These are phyloP conservation scores for Paecilomyces sp. DNA, from an alignment of 2,329 filamentous ascomycete species.

Conservation along the genomic window DNA sequence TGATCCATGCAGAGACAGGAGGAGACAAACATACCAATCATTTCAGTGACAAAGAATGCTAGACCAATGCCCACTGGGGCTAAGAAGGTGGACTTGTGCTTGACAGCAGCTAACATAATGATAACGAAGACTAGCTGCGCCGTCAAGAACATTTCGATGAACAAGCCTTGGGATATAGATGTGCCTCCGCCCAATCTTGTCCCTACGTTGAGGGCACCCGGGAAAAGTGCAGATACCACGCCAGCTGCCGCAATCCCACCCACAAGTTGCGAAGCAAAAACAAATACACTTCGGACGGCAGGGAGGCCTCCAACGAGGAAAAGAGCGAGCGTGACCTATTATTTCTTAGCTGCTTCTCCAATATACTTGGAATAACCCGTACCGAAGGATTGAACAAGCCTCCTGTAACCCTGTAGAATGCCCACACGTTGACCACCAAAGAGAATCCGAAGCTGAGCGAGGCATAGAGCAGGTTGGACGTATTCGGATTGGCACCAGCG, in stretches of 20 bases:
- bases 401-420: conserved; percentile 47
- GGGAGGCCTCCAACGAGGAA: conserved; percentile 52
- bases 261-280: conserved; percentile 52
- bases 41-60: conserved; percentile 57
- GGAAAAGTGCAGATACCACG: conserved; percentile 52
- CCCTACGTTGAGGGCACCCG: conserved; percentile 47
- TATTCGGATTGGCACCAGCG: conserved; percentile 26
- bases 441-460: conserved; percentile 40
- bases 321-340: conserved; percentile 51
- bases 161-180: conserved; percentile 52
- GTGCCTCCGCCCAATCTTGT: conserved; percentile 50
- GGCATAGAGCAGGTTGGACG: conserved; percentile 35
- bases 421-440: conserved; percentile 48
- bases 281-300: conserved; percentile 44
- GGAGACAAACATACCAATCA: conserved; percentile 33
- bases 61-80: conserved; percentile 67
- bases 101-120: conserved; percentile 65
- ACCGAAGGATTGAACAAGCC: conserved; percentile 47
- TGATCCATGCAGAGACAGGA: neutral
- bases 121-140: conserved; percentile 57
- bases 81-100: conserved; percentile 64
- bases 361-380: conserved; percentile 2
- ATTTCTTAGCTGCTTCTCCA: neutral
- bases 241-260: conserved; percentile 54
- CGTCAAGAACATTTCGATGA: conserved; percentile 62